Base-by-base conservation (phyloP, 345 rosid genomes). In the Noccaea caerulescens region DNA sequence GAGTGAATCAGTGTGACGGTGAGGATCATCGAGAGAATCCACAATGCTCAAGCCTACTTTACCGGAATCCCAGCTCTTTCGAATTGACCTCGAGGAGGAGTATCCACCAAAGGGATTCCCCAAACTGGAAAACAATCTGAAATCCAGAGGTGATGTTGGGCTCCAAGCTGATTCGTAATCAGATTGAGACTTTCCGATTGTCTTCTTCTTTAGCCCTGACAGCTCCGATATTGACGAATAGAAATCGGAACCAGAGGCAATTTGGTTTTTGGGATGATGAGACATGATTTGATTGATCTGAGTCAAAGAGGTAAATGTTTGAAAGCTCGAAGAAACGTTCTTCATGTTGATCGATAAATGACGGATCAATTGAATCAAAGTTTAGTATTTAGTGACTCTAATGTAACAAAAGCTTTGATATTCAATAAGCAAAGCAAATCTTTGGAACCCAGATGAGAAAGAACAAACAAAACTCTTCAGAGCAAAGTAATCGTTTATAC, bases 101-200 rank as follows among this genome's bases (percentile, higher is more conserved):
- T 85, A 79, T 16, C 73, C 73, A 51, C 50, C 71, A 73, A 72
- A 68, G 4, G 92, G 78, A 18, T 77, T 82, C 44, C 85, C 83
- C 9, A 85, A 51, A 75, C 66, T 80, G 4, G 90, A 81, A 58
- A 91, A 83, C 71, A 84, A 72, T 76, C 82, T 84, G 62, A 83
- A 79, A 76, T 92, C 99, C 23, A 95, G 76, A 71, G 97, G 97
- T 55, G 99, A 92, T 20, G 90, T 92, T 46, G 99, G 98, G 78
- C 99, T 95, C 72, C 88, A 79, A 10, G 82, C 80, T 10, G 92
- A 78, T 57, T 92, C 99, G 52, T 76, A 78, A 77, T 95, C 96
- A 4, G 81, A 76, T 30, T 82, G 75, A 32, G 81, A 79, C 83
- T 82, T 92, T 8, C 91, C 97, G 46, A 71, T 66, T 69, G 58